A percentile compares a stretch with the other conserved stretches of the same genome.
Evolutionary conservation across 140 eudicot species (phyloP).

Genomic region (Oenanthe javanica): DNA sequence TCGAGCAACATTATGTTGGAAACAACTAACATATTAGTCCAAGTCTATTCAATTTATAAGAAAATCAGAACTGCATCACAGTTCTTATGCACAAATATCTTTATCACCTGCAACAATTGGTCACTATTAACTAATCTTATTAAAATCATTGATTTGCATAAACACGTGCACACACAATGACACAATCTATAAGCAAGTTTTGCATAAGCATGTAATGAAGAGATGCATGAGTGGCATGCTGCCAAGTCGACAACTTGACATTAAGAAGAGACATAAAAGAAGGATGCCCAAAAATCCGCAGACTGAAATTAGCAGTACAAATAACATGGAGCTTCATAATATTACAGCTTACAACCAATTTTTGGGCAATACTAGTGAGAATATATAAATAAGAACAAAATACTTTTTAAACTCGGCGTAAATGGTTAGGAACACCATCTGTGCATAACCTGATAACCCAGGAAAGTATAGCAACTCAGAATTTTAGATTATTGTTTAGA

Average conservation of each 20-base stretch:
- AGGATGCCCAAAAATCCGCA: neutral
- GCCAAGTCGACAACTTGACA: neutral
- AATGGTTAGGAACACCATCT: neutral
- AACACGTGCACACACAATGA: neutral
- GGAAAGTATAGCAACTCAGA: neutral
- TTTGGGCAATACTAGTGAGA: no score
- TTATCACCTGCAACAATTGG: neutral
- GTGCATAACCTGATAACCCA: neutral
- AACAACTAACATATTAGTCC: neutral
- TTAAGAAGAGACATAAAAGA: neutral
- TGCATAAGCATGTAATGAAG: neutral
- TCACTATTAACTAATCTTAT: neutral
- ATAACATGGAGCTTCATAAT: neutral
- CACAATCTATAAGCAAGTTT: neutral
- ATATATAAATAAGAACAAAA: no score
- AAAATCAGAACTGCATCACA: neutral
- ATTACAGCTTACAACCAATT: neutral
- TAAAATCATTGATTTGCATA: neutral
- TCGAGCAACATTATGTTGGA: no score
- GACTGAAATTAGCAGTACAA: neutral
- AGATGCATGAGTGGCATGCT: neutral
- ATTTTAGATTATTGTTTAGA: neutral
- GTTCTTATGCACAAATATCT: neutral
- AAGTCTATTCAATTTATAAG: neutral
- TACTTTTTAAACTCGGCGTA: neutral